phyloP scores from a whole-genome alignment of 225 moss, liverwort and hornwort genomes.

The Takakia lepidozioides region DNA sequence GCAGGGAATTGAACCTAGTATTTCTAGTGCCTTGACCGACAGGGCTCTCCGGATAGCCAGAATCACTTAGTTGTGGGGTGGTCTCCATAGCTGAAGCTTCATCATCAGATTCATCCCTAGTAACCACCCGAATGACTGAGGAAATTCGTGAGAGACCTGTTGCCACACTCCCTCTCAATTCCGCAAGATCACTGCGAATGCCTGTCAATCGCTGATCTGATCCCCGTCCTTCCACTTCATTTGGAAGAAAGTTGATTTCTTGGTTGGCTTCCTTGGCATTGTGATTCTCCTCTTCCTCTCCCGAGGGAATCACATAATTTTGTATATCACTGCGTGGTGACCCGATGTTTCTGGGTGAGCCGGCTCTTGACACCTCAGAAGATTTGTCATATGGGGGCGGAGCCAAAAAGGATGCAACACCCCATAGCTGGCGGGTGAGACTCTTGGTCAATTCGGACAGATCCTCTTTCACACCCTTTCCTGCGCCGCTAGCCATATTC shows the following conservation, averaged over 20 bases:
- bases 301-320: not conserved
- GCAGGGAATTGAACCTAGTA: no score
- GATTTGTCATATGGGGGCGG: slow-evolving; percentile 51
- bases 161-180: slow-evolving; percentile 80
- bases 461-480: slow-evolving; percentile 75
- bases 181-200: slow-evolving; percentile 86
- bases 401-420: slow-evolving; percentile 84
- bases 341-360: slow-evolving; percentile 11
- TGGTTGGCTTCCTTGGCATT: not conserved
- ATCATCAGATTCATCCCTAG: slow-evolving; percentile 42
- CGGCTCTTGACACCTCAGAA: slow-evolving; percentile 2
- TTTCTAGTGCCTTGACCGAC: no score
- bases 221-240: not conserved
- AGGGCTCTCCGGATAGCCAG: no score
- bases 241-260: not conserved
- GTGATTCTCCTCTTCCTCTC: no score
- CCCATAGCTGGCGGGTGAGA: slow-evolving; percentile 80
- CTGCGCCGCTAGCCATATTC: slow-evolving; percentile 23
- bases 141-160: slow-evolving; percentile 79
- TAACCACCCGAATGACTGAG: slow-evolving; percentile 69
- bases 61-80: no score
- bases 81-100: no score
- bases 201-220: slow-evolving; percentile 59
- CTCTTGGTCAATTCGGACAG: slow-evolving; percentile 75
- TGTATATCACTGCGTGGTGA: slow-evolving; percentile 8